Percentiles rank a stretch among this genome's conserved stretches.
phyloP scores from a whole-genome alignment of 805 yeast species.

The Lipomyces orientalis region DNA sequence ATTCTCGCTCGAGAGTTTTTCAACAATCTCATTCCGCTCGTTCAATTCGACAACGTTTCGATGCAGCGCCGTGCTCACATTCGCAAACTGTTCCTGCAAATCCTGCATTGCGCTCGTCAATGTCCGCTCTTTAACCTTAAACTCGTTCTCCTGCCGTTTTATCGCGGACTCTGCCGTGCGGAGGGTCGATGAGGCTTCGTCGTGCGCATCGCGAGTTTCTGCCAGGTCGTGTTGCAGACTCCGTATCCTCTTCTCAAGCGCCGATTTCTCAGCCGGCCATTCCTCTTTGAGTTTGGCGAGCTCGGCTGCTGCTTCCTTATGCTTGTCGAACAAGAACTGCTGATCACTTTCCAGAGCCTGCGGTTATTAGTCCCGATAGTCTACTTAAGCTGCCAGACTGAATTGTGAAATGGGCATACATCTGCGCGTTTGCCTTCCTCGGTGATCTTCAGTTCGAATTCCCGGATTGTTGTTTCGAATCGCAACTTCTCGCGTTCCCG shows the following conservation, averaged over 20 bases:
- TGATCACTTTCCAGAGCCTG: slow-evolving; percentile 49
- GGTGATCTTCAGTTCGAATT: slow-evolving; percentile 43
- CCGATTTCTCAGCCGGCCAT: slow-evolving; percentile 38
- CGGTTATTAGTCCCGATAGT: not conserved
- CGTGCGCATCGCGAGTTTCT: slow-evolving; percentile 35
- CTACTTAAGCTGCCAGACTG: not conserved
- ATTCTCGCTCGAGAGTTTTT: slow-evolving; percentile 39
- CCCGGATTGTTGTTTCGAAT: slow-evolving; percentile 44
- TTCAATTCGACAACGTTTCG: slow-evolving; percentile 38
- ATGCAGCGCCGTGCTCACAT: slow-evolving; percentile 17
- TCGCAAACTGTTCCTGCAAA: slow-evolving; percentile 44
- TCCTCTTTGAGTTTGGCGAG: slow-evolving; percentile 42
- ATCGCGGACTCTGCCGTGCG: slow-evolving; percentile 15
- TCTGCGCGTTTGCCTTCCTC: slow-evolving; percentile 46
- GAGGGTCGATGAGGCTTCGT: slow-evolving; percentile 40
- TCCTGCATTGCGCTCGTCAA: slow-evolving; percentile 43
- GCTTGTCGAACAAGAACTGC: slow-evolving; percentile 48
- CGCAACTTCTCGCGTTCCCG: slow-evolving; percentile 47
- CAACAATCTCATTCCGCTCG: slow-evolving; percentile 46
- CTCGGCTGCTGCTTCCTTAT: slow-evolving; percentile 43
- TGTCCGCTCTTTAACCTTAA: slow-evolving; percentile 34
- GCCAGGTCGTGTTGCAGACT: slow-evolving; percentile 49
- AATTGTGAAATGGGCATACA: slow-evolving; percentile 15
- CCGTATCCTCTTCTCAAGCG: slow-evolving; percentile 44
- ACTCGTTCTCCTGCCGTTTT: slow-evolving; percentile 38